phyloP scores from a whole-genome alignment of 805 yeast species.

The Sungouiella thailandica region DNA sequence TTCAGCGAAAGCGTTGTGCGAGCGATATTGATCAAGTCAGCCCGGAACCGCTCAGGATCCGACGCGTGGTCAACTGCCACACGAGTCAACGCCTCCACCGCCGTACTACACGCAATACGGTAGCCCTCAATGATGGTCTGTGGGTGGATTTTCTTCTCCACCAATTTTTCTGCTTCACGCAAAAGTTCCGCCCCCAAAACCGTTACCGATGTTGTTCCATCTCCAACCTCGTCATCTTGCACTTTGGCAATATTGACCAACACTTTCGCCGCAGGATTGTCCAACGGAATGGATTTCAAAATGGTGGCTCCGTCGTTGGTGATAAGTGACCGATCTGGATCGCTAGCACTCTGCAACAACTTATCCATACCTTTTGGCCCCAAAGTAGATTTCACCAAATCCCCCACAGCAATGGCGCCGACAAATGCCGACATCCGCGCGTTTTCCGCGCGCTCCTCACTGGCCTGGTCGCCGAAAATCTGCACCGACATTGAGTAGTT shows the following conservation, averaged over 20 bases:
- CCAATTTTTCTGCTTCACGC: constrained; percentile 89
- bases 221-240: constrained; percentile 98
- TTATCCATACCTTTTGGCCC: constrained; percentile 99
- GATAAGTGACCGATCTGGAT: constrained; percentile 65
- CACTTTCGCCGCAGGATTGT: constrained; percentile 96
- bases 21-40: constrained; percentile 82
- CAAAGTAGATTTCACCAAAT: constrained; percentile 84
- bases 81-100: constrained; percentile 70
- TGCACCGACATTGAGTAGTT: constrained; percentile 61
- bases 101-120: constrained; percentile 83
- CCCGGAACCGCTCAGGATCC: constrained; percentile 55
- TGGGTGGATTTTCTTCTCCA: constrained; percentile 93
- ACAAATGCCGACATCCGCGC: constrained; percentile 97
- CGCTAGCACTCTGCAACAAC: constrained; percentile 78
- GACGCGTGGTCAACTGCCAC: constrained; percentile 70
- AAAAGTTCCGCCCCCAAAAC: constrained; percentile 85
- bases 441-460: constrained; percentile 96
- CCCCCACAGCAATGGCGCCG: constrained; percentile 99
- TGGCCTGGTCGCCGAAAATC: constrained; percentile 94
- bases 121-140: constrained; percentile 96
- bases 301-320: constrained; percentile 99
- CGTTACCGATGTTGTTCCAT: constrained; percentile 96
- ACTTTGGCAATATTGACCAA: constrained; percentile 92
- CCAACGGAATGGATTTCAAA: constrained; percentile 86
- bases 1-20: constrained; percentile 92